Evolutionary conservation across 768 basidiomycete genomes (phyloP).

Genomic region (Termitomyces sp.): DNA sequence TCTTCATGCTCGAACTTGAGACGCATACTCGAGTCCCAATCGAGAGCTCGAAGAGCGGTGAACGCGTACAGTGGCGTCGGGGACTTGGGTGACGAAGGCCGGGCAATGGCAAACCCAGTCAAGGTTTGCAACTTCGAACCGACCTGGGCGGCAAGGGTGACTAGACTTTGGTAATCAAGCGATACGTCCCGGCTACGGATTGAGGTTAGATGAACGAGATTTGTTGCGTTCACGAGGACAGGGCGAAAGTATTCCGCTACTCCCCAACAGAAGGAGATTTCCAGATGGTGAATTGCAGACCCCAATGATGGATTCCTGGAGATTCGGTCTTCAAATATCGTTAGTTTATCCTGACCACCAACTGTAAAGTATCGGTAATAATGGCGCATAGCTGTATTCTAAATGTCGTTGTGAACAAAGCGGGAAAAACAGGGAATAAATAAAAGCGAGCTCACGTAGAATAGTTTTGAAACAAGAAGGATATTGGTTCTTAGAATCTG

Average conservation of each 20-base stretch:
- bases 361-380: neutral
- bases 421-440: neutral
- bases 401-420: neutral
- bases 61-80: constrained; percentile 1
- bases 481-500: neutral
- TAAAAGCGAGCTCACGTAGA: neutral
- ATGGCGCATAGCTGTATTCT: neutral
- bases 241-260: neutral
- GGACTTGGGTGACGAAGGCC: neutral
- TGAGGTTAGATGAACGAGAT: constrained; percentile 1
- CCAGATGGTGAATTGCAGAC: neutral
- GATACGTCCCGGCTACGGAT: neutral
- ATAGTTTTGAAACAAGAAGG: constrained; percentile 5
- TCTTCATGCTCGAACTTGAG: neutral
- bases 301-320: neutral
- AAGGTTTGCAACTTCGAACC: constrained; percentile 4
- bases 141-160: neutral
- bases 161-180: neutral
- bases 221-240: neutral
- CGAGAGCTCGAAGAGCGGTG: neutral
- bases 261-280: neutral
- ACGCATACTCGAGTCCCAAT: constrained; percentile 1
- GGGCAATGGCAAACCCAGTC: neutral
- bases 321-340: fast-evolving
- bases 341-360: neutral